Base-by-base conservation (phyloP, 192 early-diverging fungal genomes). In the Backusella macrospora region DNA sequence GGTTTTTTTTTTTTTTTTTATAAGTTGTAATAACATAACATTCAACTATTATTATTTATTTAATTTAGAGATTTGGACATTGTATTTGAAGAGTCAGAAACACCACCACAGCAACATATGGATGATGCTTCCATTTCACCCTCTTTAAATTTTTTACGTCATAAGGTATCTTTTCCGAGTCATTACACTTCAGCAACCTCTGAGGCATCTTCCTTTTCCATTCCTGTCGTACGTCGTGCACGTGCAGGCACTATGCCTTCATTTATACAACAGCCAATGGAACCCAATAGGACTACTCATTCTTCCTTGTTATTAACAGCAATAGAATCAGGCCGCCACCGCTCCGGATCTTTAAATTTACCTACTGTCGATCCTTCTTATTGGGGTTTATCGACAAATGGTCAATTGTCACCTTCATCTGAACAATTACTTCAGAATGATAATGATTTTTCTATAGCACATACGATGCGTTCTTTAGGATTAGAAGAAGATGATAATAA, bases 211-310 rank as follows among this genome's bases (percentile, higher is more conserved):
- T 34, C 21, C 7, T 34, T 23, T 8, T 37, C 63, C 7, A 21
- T 62, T 21, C 48, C 65, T n/a, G 8, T 40, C 12, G 46, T 74
- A 29, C 73, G 73, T 43, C 66, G 76, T 64, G 18, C 76, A 52
- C 76, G 76, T 52, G 76, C 76, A 6, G 76, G 76, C n/a, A 78
- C 76, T n/a, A 78, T 78, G 76, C 76, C 76, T 16, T 77, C 76
- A 16, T 74, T 72, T 40, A 66, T 42, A 47, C 73, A 73, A 52
- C 63, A 39, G 2, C 45, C 52, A 13, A 65, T 14, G 15, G 38
- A 34, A 4, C 37, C 43, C 14, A 39, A 70, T 48, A 69, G 39
- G 13, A 48, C 45, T n/a, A 18, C 34, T 15, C 68, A 66, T 16
- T 66, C 68, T 26, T 44, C 68, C 6, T 45, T 74, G 34, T 65